Percentiles rank a stretch among this genome's conserved stretches.
Conservation (phyloP, 2,329 filamentous ascomycete genomes). For the Fonsecaea nubica region DNA sequence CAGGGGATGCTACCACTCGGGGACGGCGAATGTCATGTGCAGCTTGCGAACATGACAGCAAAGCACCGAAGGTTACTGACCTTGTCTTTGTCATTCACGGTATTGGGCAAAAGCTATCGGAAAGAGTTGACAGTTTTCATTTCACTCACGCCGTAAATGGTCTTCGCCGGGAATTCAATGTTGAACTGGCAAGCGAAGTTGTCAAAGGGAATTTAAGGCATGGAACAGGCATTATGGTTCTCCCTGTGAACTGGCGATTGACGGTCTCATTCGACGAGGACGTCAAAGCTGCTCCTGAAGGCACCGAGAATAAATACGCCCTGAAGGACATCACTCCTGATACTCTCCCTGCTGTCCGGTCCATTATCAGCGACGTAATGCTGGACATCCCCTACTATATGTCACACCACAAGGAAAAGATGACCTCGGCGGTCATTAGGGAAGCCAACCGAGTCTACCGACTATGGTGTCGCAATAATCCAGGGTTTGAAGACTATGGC, state of each 20-base stretch:
- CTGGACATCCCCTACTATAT: conserved; percentile 98
- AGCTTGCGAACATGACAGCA: conserved; percentile 66
- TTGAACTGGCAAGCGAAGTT: conserved; percentile 75
- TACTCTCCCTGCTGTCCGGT: conserved; percentile 89
- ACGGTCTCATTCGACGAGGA: conserved; percentile 84
- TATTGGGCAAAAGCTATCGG: conserved; percentile 94
- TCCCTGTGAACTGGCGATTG: conserved; percentile 94
- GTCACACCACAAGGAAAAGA: conserved; percentile 92
- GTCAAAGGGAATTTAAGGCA: conserved; percentile 77
- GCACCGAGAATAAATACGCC: conserved; percentile 67
- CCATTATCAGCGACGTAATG: conserved; percentile 96
- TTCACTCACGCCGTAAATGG: conserved; percentile 96
- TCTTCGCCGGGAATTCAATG: conserved; percentile 83
- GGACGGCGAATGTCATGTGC: conserved; percentile 50
- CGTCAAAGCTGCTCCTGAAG: conserved; percentile 57
- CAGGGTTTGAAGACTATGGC: conserved; percentile 78
- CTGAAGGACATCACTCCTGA: conserved; percentile 91
- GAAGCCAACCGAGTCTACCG: conserved; percentile 97
- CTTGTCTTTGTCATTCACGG: conserved; percentile 91
- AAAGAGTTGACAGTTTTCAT: conserved; percentile 93
- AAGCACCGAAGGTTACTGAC: conserved; percentile 75
- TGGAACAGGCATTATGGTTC: conserved; percentile 90
- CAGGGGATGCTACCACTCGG: conserved; percentile 38
- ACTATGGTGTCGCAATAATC: conserved; percentile 93
- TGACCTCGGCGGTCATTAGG: conserved; percentile 84